Evolutionary conservation across 345 rosid genomes (phyloP).

Genomic region (Corymbia maculata): DNA sequence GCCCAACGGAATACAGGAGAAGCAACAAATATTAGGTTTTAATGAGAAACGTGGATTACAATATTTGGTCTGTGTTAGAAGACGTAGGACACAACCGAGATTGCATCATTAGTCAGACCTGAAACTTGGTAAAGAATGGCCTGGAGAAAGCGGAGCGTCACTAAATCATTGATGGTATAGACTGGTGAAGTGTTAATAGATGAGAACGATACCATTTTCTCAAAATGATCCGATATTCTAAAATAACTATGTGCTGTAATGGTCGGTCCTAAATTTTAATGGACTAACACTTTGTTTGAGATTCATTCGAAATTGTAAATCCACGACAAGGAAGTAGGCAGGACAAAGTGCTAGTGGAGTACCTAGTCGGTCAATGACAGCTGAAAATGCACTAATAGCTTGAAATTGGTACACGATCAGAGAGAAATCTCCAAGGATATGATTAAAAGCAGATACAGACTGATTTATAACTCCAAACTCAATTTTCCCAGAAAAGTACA

Average conservation of each 20-base stretch:
- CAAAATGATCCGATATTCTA: neutral
- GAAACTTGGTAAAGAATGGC: neutral
- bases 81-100: neutral
- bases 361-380: slow-evolving; percentile 96
- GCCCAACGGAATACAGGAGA: neutral
- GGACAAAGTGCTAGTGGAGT: slow-evolving; percentile 6
- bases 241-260: neutral
- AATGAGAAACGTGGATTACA: neutral
- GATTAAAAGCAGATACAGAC: slow-evolving; percentile 95
- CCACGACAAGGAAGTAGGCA: neutral
- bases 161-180: neutral
- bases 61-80: neutral
- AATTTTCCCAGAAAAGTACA: slow-evolving; percentile 94
- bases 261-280: neutral
- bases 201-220: neutral
- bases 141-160: neutral
- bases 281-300: neutral
- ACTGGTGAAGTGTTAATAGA: neutral
- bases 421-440: slow-evolving; percentile 90
- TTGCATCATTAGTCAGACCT: neutral
- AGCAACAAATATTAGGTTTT: neutral
- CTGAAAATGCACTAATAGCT: slow-evolving; percentile 93
- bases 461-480: slow-evolving; percentile 99
- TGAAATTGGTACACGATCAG: slow-evolving; percentile 94
- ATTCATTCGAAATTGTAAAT: neutral